Conservation (phyloP, 495 filamentous ascomycete species). For the Penicillium diatomitis region DNA sequence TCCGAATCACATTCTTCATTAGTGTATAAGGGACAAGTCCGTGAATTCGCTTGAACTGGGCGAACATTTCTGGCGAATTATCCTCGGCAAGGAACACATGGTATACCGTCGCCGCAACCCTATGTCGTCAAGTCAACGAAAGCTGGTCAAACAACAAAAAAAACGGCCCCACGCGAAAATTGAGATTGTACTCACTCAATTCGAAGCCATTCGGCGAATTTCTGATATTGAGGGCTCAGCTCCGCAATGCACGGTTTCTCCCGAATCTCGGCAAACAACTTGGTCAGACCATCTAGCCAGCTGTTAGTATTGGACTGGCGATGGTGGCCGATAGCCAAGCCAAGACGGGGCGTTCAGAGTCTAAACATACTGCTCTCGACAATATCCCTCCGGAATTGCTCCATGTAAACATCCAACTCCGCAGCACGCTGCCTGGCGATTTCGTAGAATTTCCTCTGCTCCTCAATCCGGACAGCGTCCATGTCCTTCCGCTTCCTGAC, state of each 20-base stretch:
- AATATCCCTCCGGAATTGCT: constrained; percentile 66
- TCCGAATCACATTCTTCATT: constrained; percentile 91
- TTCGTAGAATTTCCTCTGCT: constrained; percentile 91
- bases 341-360: neutral
- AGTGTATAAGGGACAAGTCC: constrained; percentile 85
- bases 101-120: constrained; percentile 89
- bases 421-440: constrained; percentile 82
- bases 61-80: constrained; percentile 92
- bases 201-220: constrained; percentile 96
- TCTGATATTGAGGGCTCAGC: constrained; percentile 88
- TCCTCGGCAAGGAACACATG: constrained; percentile 97
- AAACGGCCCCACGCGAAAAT: neutral
- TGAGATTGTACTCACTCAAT: constrained; percentile 54
- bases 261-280: constrained; percentile 85
- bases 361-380: constrained; percentile 62
- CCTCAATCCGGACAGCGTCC: constrained; percentile 80
- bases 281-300: constrained; percentile 69
- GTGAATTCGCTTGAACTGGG: constrained; percentile 86
- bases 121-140: constrained; percentile 6
- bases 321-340: too few species aligned
- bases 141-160: neutral
- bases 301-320: neutral
- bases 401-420: constrained; percentile 96
- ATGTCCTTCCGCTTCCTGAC: constrained; percentile 68
- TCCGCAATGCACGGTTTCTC: constrained; percentile 79